phyloP scores from a whole-genome alignment of 78 protist species.

The Polysphondylium violaceum region DNA sequence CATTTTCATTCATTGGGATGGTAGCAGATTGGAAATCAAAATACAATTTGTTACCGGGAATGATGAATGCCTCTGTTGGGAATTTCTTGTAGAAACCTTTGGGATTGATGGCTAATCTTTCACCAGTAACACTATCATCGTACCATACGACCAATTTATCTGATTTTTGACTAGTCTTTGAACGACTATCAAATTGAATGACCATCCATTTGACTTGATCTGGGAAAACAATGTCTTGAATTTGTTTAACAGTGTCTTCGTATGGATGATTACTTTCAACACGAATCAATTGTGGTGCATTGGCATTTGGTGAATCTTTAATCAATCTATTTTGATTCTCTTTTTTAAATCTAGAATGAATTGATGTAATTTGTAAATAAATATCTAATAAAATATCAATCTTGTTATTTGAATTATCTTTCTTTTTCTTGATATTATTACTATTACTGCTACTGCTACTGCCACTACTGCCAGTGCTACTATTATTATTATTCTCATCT shows the following conservation, averaged over 20 bases:
- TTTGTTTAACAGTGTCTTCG: constrained; percentile 37
- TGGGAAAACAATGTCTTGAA: constrained; percentile 39
- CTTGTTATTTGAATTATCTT: neutral
- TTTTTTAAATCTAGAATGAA: neutral
- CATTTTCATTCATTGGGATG: neutral
- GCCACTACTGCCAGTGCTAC: no score
- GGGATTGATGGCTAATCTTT: neutral
- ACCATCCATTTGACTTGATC: constrained; percentile 47
- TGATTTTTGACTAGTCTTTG: constrained; percentile 3
- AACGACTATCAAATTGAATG: constrained; percentile 50
- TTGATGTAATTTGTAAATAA: neutral
- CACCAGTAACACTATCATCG: neutral
- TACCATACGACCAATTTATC: constrained; percentile 17
- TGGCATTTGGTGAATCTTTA: neutral
- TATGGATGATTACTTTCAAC: constrained; percentile 59
- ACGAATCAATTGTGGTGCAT: neutral
- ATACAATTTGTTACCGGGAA: constrained; percentile 41
- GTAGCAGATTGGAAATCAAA: constrained; percentile 67
- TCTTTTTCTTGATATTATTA: neutral
- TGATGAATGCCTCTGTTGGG: constrained; percentile 26
- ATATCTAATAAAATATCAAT: neutral
- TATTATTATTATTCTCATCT: no score
- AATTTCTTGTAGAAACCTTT: constrained; percentile 61
- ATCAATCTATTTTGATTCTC: neutral
- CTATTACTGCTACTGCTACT: neutral